A percentile compares a stretch with the other conserved stretches of the same genome.
These are phyloP conservation scores for Camellia oleifera DNA, from an alignment of 179 eudicot genomes.

Conservation along the genomic window DNA sequence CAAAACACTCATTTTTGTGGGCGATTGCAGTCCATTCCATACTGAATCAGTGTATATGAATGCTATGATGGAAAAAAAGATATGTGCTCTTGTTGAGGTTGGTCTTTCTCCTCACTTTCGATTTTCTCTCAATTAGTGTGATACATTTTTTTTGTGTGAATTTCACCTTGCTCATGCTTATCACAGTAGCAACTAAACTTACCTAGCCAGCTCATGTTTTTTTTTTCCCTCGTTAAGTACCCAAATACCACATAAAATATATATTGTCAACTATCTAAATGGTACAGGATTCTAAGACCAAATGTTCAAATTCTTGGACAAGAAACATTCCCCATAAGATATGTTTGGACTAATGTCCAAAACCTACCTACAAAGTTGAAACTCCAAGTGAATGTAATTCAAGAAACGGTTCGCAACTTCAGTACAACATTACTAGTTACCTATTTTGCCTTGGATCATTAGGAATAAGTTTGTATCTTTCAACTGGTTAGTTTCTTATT, in stretches of 20 bases:
- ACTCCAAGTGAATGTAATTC: neutral
- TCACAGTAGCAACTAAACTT: neutral
- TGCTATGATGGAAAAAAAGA: slow-evolving; percentile 59
- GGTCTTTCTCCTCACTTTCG: neutral
- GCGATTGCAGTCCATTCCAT: slow-evolving; percentile 72
- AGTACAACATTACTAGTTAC: neutral
- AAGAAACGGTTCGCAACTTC: neutral
- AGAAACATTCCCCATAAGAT: neutral
- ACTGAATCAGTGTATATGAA: slow-evolving; percentile 72
- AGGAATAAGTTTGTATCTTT: too few species aligned
- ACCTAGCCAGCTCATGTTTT: neutral
- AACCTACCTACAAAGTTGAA: neutral
- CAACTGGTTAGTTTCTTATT: too few species aligned
- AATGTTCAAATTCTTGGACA: neutral
- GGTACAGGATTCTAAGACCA: neutral
- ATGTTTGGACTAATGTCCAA: neutral
- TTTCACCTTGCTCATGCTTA: neutral
- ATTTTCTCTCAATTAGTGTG: neutral
- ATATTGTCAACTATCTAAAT: neutral
- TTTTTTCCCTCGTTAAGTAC: neutral
- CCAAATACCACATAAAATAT: neutral
- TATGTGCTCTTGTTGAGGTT: slow-evolving; percentile 77
- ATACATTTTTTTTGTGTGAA: neutral
- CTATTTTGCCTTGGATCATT: neutral
- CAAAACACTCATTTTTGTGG: slow-evolving; percentile 63